Conservation (phyloP, 352 stramenopile species). For the Lagenidium giganteum region DNA sequence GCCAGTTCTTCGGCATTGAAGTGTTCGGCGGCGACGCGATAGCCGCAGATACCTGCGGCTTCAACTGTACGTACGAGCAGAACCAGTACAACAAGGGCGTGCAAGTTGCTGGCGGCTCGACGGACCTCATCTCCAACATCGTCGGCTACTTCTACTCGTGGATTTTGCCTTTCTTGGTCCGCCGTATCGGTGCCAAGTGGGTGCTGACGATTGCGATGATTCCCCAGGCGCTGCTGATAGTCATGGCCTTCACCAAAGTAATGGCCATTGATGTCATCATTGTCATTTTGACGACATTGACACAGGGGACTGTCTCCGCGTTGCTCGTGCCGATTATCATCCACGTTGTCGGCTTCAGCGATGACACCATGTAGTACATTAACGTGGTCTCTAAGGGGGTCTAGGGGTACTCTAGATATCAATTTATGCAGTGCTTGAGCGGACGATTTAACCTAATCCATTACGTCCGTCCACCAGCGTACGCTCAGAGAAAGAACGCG, state of each 20-base stretch:
- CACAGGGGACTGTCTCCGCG: constrained; percentile 23
- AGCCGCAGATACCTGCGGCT: constrained; percentile 34
- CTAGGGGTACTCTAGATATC: no score
- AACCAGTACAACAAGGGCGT: constrained; percentile 47
- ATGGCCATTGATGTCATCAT: constrained; percentile 38
- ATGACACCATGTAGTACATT: no score
- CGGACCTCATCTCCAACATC: constrained; percentile 53
- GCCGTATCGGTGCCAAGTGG: constrained; percentile 31
- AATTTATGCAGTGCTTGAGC: no score
- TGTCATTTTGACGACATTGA: constrained; percentile 38
- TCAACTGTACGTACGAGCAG: constrained; percentile 26
- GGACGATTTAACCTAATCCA: no score
- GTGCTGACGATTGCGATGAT: constrained; percentile 35
- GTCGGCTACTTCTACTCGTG: constrained; percentile 45
- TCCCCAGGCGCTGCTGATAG: constrained; percentile 42
- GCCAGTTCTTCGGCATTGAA: constrained; percentile 47
- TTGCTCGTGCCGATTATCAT: constrained; percentile 20
- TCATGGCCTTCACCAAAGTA: constrained; percentile 43
- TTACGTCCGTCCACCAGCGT: no score
- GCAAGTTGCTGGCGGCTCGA: constrained; percentile 38
- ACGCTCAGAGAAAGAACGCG: no score
- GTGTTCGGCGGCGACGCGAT: constrained; percentile 37
- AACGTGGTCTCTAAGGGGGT: no score
- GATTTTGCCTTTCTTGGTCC: constrained; percentile 38
- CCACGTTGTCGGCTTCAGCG: no score